Conservation (phyloP, 2,329 filamentous ascomycete species). For the Pseudogymnoascus sp. region DNA sequence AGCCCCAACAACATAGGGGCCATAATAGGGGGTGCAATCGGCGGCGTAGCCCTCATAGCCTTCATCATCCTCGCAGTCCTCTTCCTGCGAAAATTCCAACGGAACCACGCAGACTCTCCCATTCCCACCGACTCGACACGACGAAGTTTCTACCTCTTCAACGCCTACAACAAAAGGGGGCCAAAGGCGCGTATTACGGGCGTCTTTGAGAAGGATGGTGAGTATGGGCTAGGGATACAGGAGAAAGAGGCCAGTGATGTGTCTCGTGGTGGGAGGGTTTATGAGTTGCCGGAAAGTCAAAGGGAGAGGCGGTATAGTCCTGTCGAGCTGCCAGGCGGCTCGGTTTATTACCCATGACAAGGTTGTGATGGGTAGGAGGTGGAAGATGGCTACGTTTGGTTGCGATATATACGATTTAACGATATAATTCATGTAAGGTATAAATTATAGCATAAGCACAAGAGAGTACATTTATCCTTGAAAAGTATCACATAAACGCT, state of each 20-base stretch:
- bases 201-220: background rate
- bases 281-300: background rate
- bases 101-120: background rate
- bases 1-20: slow-evolving; percentile 20
- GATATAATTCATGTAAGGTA: background rate
- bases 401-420: background rate
- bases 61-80: slow-evolving; percentile 17
- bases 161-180: background rate
- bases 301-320: background rate
- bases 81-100: slow-evolving; percentile 9
- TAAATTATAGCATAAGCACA: background rate
- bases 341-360: background rate
- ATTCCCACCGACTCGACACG: background rate
- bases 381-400: background rate
- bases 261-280: background rate
- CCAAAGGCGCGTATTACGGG: background rate
- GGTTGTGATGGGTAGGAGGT: background rate
- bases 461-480: background rate
- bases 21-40: slow-evolving; percentile 32
- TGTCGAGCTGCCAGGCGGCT: background rate
- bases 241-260: background rate
- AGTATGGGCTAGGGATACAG: background rate
- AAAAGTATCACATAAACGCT: background rate
- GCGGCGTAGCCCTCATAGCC: slow-evolving; percentile 31
- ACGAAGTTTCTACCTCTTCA: background rate